Base-by-base conservation (phyloP, 257 asterid species). In the Nicotiana sylvestris region DNA sequence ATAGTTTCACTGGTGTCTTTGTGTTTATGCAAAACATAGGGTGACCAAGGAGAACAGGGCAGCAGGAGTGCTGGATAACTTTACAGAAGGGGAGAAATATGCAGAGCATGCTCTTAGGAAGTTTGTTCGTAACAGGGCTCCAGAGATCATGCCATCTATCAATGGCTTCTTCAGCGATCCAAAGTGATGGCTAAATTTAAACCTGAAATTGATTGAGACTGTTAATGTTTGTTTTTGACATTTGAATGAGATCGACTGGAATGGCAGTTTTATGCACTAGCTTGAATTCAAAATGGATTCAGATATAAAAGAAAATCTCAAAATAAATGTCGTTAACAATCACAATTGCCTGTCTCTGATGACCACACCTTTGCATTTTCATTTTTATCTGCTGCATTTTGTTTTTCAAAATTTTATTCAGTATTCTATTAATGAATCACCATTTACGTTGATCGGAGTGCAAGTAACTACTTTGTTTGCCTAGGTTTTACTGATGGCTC, bases 31-130 rank as follows among this genome's bases (percentile, higher is more conserved):
- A 56, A 25, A 82, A 82, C 81, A 70, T 70, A 93, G 97, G 90
- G 97, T 92, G 88, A 90, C 90, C 0, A 94, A 94, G 92, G 97
- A 94, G 82, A 90, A 94, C 89, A 88, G 97, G 82, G 88, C 94
- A 60, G 96, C 97, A 60, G 97, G 98, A 15, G 86, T 94, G 77
- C 88, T 94, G 92, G 97, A 91, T 3, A 94, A 94, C 85, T 84
- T 81, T 61, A 87, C 89, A 0, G 98, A 94, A 85, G 98, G 98
- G 27, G 94, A 92, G 90, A 92, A 87, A 77, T 94, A 94, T 61
- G 67, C 92, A 0, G 89, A 91, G 49, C 96, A 92, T 80, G 85
- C 88, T 84, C 91, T 94, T 27, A 88, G 98, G 89, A 92, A 90
- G 87, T 94, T 65, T 33, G 95, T 92, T 8, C 96, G 95, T 65